These are phyloP conservation scores for Malus hybrid DNA, from an alignment of 331 rosid genomes.

Conservation along the genomic window DNA sequence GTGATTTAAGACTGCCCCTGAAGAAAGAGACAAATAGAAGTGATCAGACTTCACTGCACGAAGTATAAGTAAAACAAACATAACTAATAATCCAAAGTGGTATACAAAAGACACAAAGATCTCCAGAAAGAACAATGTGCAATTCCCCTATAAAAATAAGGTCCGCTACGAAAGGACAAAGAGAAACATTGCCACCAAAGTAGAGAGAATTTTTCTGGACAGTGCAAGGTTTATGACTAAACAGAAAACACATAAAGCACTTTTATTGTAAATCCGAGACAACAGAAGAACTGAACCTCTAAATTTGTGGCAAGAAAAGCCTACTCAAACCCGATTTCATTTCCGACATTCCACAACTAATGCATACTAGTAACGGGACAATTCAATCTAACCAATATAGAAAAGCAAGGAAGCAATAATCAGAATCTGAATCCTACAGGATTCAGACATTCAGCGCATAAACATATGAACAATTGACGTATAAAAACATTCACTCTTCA, in stretches of 20 bases:
- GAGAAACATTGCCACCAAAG: neutral
- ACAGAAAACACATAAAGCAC: neutral
- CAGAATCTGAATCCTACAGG: constrained; percentile 12
- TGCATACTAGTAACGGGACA: too few relatives aligned
- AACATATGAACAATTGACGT: too few relatives aligned
- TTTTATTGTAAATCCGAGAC: neutral
- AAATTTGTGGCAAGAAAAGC: neutral
- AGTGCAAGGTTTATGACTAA: neutral
- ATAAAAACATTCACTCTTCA: too few relatives aligned
- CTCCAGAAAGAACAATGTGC: neutral
- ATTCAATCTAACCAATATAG: too few relatives aligned
- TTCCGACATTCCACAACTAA: neutral
- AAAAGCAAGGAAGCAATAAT: neutral
- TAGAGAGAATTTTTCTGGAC: neutral
- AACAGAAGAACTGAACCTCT: neutral
- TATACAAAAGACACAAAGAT: neutral
- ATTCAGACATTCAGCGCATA: neutral
- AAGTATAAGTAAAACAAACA: too few relatives aligned
- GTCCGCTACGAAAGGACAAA: neutral
- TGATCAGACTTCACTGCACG: too few relatives aligned
- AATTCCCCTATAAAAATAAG: neutral
- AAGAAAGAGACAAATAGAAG: too few relatives aligned
- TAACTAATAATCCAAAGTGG: neutral
- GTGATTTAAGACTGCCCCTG: too few relatives aligned
- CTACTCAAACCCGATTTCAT: neutral